Conservation (phyloP, 2,329 filamentous ascomycete genomes). For the Aspergillus neoniger region DNA sequence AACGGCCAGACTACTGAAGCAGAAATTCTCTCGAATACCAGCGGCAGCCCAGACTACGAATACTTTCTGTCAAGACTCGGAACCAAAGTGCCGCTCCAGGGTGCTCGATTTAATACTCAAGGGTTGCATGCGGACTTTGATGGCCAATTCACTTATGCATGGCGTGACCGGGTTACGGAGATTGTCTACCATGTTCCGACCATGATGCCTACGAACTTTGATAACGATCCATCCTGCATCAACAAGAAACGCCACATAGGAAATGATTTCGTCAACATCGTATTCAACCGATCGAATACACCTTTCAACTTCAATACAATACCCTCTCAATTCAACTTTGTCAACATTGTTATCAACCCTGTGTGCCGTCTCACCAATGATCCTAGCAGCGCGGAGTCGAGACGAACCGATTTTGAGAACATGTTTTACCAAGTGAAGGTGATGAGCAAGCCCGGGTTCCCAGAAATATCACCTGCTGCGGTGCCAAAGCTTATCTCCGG, state of each 20-base stretch:
- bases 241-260: constrained; percentile 94
- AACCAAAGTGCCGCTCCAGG: constrained; percentile 76
- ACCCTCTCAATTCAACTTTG: constrained; percentile 91
- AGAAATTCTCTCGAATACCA: constrained; percentile 83
- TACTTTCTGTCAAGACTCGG: constrained; percentile 82
- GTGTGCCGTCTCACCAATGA: constrained; percentile 52
- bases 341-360: constrained; percentile 94
- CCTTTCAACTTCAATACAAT: constrained; percentile 90
- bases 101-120: constrained; percentile 87
- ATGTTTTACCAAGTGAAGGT: constrained; percentile 87
- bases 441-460: constrained; percentile 84
- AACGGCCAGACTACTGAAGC: constrained; percentile 79
- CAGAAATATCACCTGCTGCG: constrained; percentile 85
- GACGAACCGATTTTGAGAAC: constrained; percentile 34
- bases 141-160: constrained; percentile 86
- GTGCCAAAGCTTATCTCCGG: constrained; percentile 87
- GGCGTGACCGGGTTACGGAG: constrained; percentile 92
- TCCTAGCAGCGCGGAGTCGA: constrained; percentile 39
- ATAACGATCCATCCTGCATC: constrained; percentile 72
- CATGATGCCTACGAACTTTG: constrained; percentile 89
- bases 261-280: constrained; percentile 96
- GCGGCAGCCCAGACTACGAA: constrained; percentile 84
- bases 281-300: constrained; percentile 94
- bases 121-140: constrained; percentile 83
- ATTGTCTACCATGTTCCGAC: constrained; percentile 95